These are phyloP conservation scores for apple (Malus domestica) DNA, from an alignment of 306 rosid species.

Conservation along the genomic window ASM211411v1 NC_041805.1:2828501-2829000, in stretches of 20 bases:
- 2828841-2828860: neutral
- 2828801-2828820: neutral
- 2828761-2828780: too few relatives aligned
- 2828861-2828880: neutral
- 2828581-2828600: conserved; percentile 34
- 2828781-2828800: too few relatives aligned
- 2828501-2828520: too few relatives aligned
- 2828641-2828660: conserved; percentile 3
- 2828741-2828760: too few relatives aligned
- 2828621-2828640: neutral
- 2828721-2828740: neutral
- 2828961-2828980: neutral
- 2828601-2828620: conserved; percentile 4
- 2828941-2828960: conserved; percentile 2
- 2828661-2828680: conserved; percentile 2
- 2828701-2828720: conserved; percentile 8
- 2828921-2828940: neutral
- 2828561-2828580: neutral
- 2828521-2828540: too few relatives aligned
- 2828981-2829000: neutral
- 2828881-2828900: neutral
- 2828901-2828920: neutral
- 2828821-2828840: neutral
- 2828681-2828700: neutral
- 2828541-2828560: too few relatives aligned